phyloP scores from a whole-genome alignment of 1,284 basidiomycete genomes.

The Ustilago curta region DNA sequence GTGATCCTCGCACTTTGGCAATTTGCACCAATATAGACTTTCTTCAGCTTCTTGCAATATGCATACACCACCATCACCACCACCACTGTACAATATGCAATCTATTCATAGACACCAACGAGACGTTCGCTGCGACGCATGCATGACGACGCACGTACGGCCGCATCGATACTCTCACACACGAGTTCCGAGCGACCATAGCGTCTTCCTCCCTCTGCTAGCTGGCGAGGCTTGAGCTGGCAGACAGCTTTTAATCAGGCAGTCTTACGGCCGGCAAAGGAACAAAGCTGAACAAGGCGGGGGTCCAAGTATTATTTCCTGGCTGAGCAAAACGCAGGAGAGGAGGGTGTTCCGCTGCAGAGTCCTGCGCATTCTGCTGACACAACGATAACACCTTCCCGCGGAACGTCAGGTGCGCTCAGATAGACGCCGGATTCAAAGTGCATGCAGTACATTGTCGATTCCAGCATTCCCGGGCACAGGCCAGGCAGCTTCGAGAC shows the following conservation, averaged over 20 bases:
- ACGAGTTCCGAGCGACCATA: not conserved
- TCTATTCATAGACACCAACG: slow-evolving; percentile 1
- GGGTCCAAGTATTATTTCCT: no score
- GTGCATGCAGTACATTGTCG: no score
- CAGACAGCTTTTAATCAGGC: not conserved
- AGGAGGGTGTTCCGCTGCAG: no score
- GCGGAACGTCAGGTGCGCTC: not conserved
- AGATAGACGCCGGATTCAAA: no score
- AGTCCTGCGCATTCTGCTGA: no score
- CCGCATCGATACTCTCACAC: not conserved
- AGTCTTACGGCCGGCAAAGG: no score
- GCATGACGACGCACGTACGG: not conserved
- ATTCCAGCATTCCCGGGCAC: no score
- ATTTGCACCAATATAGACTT: not conserved
- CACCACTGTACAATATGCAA: slow-evolving; percentile 9
- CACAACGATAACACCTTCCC: no score
- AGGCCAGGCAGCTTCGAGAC: not conserved
- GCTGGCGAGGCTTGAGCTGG: not conserved
- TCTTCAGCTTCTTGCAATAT: not conserved
- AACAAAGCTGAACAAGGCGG: no score
- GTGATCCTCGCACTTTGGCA: not conserved
- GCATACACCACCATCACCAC: slow-evolving; percentile 4
- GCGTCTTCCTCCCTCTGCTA: not conserved
- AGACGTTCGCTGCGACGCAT: not conserved
- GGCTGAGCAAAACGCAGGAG: no score